These are phyloP conservation scores for Ulota crispa DNA, from an alignment of 225 moss, liverwort and hornwort species.

Conservation along the genomic window DNA sequence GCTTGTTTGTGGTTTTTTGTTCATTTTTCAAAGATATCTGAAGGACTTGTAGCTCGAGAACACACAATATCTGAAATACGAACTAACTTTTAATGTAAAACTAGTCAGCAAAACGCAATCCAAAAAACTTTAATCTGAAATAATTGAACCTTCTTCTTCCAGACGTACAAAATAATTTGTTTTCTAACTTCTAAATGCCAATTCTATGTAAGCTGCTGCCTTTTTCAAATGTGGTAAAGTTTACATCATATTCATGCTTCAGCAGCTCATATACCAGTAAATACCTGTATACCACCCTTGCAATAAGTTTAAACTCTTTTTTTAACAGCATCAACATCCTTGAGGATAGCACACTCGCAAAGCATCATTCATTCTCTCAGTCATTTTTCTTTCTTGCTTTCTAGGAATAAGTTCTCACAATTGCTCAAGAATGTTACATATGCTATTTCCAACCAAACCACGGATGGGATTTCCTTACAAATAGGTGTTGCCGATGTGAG, in stretches of 20 bases:
- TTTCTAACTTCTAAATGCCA: not conserved
- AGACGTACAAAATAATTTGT: not conserved
- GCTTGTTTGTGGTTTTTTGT: no score
- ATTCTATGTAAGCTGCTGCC: not conserved
- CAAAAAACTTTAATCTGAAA: not conserved
- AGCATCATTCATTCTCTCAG: not conserved
- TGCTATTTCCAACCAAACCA: not conserved
- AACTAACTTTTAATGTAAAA: not conserved
- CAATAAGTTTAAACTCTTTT: no score
- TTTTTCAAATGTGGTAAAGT: not conserved
- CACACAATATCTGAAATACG: not conserved
- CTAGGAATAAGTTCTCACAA: not conserved
- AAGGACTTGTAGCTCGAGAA: not conserved
- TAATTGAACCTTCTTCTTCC: not conserved
- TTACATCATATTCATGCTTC: not conserved
- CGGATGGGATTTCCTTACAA: slow-evolving; percentile 22
- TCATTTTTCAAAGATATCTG: not conserved
- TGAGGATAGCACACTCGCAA: not conserved
- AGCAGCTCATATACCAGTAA: no score
- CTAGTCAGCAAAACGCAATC: no score
- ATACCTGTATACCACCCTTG: not conserved
- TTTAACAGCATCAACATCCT: not conserved
- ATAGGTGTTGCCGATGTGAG: slow-evolving; percentile 31
- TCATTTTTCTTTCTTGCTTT: not conserved
- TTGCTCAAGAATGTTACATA: no score